A percentile compares a stretch with the other conserved stretches of the same genome.
These are phyloP conservation scores for Exophiala sideris DNA, from an alignment of 2,329 filamentous ascomycete genomes.

Conservation along the genomic window DNA sequence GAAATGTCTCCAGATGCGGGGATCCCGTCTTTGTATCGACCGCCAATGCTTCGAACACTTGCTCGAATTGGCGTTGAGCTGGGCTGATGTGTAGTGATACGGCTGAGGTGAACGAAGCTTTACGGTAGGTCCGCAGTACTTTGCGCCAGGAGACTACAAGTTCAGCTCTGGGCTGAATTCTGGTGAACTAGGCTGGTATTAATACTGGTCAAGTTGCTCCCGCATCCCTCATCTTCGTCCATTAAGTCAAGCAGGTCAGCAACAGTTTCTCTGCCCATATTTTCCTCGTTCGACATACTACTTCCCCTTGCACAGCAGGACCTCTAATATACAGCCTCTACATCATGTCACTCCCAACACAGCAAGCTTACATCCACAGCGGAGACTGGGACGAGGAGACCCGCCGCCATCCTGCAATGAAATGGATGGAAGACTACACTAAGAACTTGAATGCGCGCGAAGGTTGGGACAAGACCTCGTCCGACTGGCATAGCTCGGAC, in stretches of 20 bases:
- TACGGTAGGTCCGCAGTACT: no score
- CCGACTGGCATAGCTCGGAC: constrained; percentile 18
- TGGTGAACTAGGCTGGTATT: no score
- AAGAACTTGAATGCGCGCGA: constrained; percentile 14
- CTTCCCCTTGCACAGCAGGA: not conserved
- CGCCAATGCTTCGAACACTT: not conserved
- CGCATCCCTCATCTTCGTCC: no score
- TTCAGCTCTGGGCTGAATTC: no score
- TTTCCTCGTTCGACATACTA: not conserved
- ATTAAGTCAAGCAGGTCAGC: no score
- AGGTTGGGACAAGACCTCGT: constrained; percentile 9
- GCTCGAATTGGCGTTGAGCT: no score
- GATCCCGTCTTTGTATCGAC: not conserved
- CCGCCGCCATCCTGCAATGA: constrained; percentile 25
- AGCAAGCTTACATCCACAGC: constrained; percentile 20
- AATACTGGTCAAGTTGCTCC: no score
- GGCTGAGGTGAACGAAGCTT: no score
- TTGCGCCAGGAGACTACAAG: no score
- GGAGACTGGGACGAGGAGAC: constrained; percentile 25
- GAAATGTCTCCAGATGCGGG: not conserved
- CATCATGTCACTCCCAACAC: constrained; percentile 23
- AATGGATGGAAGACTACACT: constrained; percentile 27
- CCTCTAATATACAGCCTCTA: not conserved
- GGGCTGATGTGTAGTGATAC: no score
- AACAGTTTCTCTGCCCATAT: no score